phyloP scores from a whole-genome alignment of 257 asterid genomes.

The Handroanthus guayacan region DNA sequence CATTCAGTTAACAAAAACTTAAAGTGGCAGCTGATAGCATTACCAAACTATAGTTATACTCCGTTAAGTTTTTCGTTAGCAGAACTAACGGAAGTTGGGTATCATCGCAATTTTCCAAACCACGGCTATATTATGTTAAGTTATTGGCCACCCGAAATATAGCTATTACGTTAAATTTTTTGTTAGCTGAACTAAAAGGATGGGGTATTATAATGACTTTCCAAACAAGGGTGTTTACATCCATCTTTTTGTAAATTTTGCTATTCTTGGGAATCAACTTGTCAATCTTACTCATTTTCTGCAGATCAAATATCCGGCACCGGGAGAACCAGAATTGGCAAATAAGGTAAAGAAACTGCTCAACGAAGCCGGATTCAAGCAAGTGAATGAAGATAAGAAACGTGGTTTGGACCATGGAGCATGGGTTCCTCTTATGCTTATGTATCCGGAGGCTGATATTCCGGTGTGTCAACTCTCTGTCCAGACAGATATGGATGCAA shows the following conservation, averaged over 20 bases:
- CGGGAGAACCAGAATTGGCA: slow-evolving; percentile 83
- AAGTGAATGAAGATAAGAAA: slow-evolving; percentile 59
- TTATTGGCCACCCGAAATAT: no score
- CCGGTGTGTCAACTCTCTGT: slow-evolving; percentile 87
- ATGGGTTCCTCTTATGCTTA: slow-evolving; percentile 90
- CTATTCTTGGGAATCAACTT: neutral
- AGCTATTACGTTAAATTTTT: no score
- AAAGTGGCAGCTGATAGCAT: no score
- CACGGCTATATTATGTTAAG: no score
- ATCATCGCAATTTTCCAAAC: no score
- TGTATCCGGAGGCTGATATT: slow-evolving; percentile 85
- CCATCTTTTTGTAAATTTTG: neutral
- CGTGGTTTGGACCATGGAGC: slow-evolving; percentile 93
- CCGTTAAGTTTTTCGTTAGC: no score
- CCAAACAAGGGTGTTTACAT: no score
- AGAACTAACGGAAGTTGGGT: no score
- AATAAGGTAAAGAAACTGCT: slow-evolving; percentile 65
- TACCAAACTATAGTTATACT: no score
- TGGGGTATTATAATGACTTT: no score
- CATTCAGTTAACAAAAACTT: no score
- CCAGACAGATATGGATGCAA: slow-evolving; percentile 67
- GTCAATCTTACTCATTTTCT: neutral
- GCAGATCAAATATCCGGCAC: slow-evolving; percentile 77
- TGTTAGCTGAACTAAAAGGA: no score
- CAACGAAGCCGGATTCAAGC: slow-evolving; percentile 55